phyloP scores from a whole-genome alignment of 371 early-diverging fungal genomes.

The Blakeslea trispora region DNA sequence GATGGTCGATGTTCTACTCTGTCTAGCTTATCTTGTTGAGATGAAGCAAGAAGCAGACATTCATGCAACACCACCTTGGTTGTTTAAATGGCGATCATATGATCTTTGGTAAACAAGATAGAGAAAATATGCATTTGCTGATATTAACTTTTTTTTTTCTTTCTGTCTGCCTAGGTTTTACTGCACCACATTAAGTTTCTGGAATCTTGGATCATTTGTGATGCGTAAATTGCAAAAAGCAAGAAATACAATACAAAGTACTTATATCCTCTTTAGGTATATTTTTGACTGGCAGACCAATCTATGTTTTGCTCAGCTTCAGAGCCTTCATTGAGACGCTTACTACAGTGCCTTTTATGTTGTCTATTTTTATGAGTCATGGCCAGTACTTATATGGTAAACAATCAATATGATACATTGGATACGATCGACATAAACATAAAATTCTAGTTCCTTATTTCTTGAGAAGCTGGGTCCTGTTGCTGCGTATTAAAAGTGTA shows the following conservation, averaged over 20 bases:
- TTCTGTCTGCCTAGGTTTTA: constrained; percentile 36
- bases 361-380: constrained; percentile 49
- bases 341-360: constrained; percentile 56
- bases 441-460: constrained; percentile 58
- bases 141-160: constrained; percentile 1
- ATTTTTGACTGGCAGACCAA: constrained; percentile 30
- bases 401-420: too few relatives aligned
- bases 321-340: constrained; percentile 54
- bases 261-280: constrained; percentile 25
- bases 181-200: constrained; percentile 47
- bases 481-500: constrained; percentile 59
- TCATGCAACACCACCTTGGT: constrained; percentile 54
- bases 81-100: constrained; percentile 61
- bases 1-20: constrained; percentile 62
- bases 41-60: constrained; percentile 57
- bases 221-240: constrained; percentile 29
- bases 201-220: constrained; percentile 46
- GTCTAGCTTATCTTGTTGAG: constrained; percentile 67
- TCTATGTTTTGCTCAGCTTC: constrained; percentile 47
- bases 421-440: too few relatives aligned
- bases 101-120: constrained; percentile 45
- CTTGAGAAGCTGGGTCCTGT: constrained; percentile 59
- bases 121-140: background rate
- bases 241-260: background rate
- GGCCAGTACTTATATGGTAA: constrained; percentile 60